Evolutionary conservation across 495 filamentous ascomycete species (phyloP), one percentile per base, ranked within the genome.

Genomic region (Cryomyces antarcticus): DNA sequence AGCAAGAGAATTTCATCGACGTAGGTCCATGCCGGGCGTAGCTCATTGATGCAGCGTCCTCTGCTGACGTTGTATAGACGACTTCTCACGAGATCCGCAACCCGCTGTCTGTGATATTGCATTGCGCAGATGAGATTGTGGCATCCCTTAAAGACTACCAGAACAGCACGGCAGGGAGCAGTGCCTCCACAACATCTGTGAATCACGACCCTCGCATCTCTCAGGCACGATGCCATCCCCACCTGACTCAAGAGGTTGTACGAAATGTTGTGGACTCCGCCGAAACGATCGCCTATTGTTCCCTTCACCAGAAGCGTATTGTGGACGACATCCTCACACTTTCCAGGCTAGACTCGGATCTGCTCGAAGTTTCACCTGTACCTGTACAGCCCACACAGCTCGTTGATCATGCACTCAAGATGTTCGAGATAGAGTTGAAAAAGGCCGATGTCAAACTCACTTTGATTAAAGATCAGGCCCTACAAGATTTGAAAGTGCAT

Each of bases 1-100:
- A 62, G 43, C 59, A 61, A 42, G 58, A 61, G 47, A 45, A 54
- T 3, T 59, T 59, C 48, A 61, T 59, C 35, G 52, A 56, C 30
- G 42, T 46, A 35, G 7, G 33, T 9, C 33, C 12, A 9, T 12
- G 12, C 12, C 33, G 12, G 9, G 1, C 12, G 33, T 9, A 35
- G 38, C 45, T 38, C 17, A 13, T 30, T 28, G 9, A 24, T 24
- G 17, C 17, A 24, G 17, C 17, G 1, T n/a, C 7, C 7, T 30
- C n/a, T 38, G 13, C 33, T 33, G 35, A 31, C 30, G n/a, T n/a
- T 5, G 38, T 11, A 39, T 12, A 52, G 6, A 50, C 43, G 44
- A 52, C 45, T 28, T 43, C 47, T 2, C 52, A 58, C 41, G 54
- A 61, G 45, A 59, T 59, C 33, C 46, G 59, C 5, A 62, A 62